Base-by-base conservation (phyloP, 345 rosid genomes). In the Tarenaya hassleriana region DNA sequence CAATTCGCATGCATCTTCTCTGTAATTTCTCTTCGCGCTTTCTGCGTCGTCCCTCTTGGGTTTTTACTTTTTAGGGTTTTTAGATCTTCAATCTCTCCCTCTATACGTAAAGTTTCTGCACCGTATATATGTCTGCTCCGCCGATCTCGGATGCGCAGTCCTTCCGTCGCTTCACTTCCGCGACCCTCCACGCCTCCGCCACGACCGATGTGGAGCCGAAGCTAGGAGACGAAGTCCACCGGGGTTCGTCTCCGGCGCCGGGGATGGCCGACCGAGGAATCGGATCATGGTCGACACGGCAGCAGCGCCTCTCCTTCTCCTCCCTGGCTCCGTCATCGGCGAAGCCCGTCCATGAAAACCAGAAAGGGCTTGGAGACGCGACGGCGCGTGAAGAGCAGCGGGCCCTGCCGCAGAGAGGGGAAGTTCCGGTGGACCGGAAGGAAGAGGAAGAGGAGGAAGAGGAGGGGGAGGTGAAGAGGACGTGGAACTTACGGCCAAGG, bases 401-500 rank as follows among this genome's bases (percentile, higher is more conserved):
- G 47, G 3, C 29, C 29, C 29, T 5, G 2, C 61, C 20, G 51
- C 57, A 1, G 34, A 69, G 34, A 29, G 66, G 50, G 17, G 66
- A 34, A 3, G 71, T 9, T 24, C 47, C 59, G 41, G 63, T 18
- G 29, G 60, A 68, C 15, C 67, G 33, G 48, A 47, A 56, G 13
- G 77, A 40, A 6, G 71, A 50, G 33, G 77, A 54, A 13, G 65
- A 41, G 4, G 74, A 67, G 19, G 71, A 20, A 4, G 73, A 50
- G 14, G 80, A 62, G 34, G 78, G 60, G 50, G 67, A 56, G n/a
- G n/a, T n/a, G 56, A 68, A 75, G 50, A 73, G 76, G 75, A 78
- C 78, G 29, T 82, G 95, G 95, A 90, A 90, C 61, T 75, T 90
- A 47, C 70, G 97, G 63, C 94, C 94, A 27, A 80, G 97, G 63